These are phyloP conservation scores for Anthracocystis setariae DNA, from an alignment of 1,284 basidiomycete genomes.

Conservation along the genomic window DNA sequence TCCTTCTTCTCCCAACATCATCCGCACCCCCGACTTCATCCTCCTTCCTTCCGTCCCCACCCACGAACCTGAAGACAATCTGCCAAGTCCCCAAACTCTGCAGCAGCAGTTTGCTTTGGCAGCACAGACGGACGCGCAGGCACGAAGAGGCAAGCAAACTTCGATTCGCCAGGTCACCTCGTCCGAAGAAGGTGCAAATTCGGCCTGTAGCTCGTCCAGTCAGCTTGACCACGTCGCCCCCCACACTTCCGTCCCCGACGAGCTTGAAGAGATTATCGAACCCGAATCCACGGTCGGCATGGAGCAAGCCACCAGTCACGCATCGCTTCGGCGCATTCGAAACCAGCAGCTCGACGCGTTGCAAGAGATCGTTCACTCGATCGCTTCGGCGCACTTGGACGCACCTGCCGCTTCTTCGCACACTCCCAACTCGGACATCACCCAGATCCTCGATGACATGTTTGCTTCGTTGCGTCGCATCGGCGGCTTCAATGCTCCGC, in stretches of 20 bases:
- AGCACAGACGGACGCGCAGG: conserved; percentile 24
- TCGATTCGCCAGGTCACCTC: conserved; percentile 13
- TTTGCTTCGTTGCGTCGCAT: conserved; percentile 38
- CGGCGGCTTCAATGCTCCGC: conserved; percentile 28
- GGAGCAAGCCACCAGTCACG: conserved; percentile 13
- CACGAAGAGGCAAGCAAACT: conserved; percentile 16
- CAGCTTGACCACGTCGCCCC: conserved; percentile 6
- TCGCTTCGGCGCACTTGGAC: conserved; percentile 28
- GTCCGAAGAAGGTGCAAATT: conserved; percentile 3
- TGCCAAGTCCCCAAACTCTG: conserved; percentile 29
- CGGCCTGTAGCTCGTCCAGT: conserved; percentile 4
- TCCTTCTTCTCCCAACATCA: conserved; percentile 41
- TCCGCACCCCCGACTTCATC: conserved; percentile 43
- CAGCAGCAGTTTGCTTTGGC: conserved; percentile 38
- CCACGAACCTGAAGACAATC: conserved; percentile 51
- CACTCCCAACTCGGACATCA: conserved; percentile 10
- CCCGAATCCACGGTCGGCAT: conserved; percentile 9
- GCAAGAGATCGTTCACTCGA: conserved; percentile 28
- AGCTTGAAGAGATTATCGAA: conserved; percentile 39
- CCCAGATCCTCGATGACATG: conserved; percentile 38
- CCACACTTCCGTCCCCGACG: conserved; percentile 15
- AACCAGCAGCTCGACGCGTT: conserved; percentile 36
- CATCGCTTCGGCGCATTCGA: conserved; percentile 26
- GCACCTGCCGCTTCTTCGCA: neutral
- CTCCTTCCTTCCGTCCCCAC: conserved; percentile 49